phyloP scores from a whole-genome alignment of 169 alveolate species.

The Plasmodium relictum region DNA sequence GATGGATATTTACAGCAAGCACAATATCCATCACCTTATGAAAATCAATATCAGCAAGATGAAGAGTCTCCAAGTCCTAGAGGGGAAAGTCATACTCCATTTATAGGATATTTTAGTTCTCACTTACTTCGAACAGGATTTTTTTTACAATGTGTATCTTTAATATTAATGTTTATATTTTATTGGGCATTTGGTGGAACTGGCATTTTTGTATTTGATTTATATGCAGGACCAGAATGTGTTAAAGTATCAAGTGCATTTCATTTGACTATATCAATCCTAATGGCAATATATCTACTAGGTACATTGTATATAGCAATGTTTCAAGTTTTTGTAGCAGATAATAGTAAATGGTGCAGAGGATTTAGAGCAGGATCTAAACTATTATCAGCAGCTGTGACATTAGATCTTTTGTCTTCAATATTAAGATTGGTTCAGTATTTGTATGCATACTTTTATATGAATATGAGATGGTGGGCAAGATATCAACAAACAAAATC shows the following conservation, averaged over 20 bases:
- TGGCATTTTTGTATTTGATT: constrained; percentile 88
- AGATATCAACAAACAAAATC: constrained; percentile 90
- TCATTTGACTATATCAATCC: constrained; percentile 86
- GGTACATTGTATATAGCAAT: constrained; percentile 88
- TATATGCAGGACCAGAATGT: constrained; percentile 90
- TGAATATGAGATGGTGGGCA: constrained; percentile 92
- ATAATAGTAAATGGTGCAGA: constrained; percentile 89
- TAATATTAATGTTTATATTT: constrained; percentile 87
- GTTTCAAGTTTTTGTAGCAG: constrained; percentile 91
- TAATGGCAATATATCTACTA: constrained; percentile 86
- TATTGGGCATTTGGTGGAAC: constrained; percentile 90
- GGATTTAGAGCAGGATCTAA: constrained; percentile 92
- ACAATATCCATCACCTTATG: constrained; percentile 67
- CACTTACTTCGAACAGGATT: constrained; percentile 86
- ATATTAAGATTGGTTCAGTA: constrained; percentile 87
- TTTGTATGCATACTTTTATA: constrained; percentile 87
- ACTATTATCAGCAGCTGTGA: constrained; percentile 88
- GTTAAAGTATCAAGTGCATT: constrained; percentile 87
- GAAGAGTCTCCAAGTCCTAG: constrained; percentile 85
- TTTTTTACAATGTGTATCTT: constrained; percentile 84
- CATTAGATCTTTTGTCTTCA: constrained; percentile 86
- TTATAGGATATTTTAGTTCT: constrained; percentile 87
- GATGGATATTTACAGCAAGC: constrained; percentile 56
- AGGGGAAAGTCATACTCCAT: constrained; percentile 90
- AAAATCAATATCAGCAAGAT: constrained; percentile 82